Evolutionary conservation across 2,329 filamentous ascomycete species (phyloP).

Genomic region (Epichloe brachyelytri): DNA sequence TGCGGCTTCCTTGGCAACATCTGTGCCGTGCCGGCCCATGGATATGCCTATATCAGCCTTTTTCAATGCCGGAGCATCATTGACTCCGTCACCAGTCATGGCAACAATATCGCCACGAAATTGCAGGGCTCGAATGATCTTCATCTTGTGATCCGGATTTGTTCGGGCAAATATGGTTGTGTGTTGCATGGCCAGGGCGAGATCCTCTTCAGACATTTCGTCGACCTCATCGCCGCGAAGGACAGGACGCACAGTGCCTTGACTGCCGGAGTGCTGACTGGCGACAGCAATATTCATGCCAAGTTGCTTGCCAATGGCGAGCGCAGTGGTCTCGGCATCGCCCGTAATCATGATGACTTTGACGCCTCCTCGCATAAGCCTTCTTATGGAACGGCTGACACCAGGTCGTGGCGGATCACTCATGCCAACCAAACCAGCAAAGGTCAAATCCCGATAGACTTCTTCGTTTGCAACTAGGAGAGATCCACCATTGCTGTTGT

Average conservation of each 20-base stretch:
- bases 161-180: slow-evolving; percentile 94
- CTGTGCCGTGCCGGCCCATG: slow-evolving; percentile 89
- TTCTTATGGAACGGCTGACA: slow-evolving; percentile 77
- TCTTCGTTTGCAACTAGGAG: slow-evolving; percentile 47
- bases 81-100: slow-evolving; percentile 98
- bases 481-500: slow-evolving; percentile 26
- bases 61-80: slow-evolving; percentile 92
- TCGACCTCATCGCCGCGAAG: slow-evolving; percentile 88
- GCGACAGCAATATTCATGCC: slow-evolving; percentile 68
- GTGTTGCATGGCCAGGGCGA: slow-evolving; percentile 71
- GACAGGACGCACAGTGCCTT: slow-evolving; percentile 55
- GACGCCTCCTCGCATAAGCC: slow-evolving; percentile 85
- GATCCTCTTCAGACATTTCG: slow-evolving; percentile 71
- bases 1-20: slow-evolving; percentile 93
- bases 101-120: slow-evolving; percentile 90
- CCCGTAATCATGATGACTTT: slow-evolving; percentile 99
- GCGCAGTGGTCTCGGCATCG: slow-evolving; percentile 85
- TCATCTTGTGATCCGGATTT: slow-evolving; percentile 95
- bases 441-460: slow-evolving; percentile 69
- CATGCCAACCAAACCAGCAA: slow-evolving; percentile 92
- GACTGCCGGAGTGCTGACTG: slow-evolving; percentile 37
- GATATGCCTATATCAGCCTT: slow-evolving; percentile 96
- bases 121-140: slow-evolving; percentile 86
- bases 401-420: slow-evolving; percentile 88
- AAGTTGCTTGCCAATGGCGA: slow-evolving; percentile 89